Base-by-base conservation (phyloP, 441 rosid genomes). In the Geranium incanum region DNA sequence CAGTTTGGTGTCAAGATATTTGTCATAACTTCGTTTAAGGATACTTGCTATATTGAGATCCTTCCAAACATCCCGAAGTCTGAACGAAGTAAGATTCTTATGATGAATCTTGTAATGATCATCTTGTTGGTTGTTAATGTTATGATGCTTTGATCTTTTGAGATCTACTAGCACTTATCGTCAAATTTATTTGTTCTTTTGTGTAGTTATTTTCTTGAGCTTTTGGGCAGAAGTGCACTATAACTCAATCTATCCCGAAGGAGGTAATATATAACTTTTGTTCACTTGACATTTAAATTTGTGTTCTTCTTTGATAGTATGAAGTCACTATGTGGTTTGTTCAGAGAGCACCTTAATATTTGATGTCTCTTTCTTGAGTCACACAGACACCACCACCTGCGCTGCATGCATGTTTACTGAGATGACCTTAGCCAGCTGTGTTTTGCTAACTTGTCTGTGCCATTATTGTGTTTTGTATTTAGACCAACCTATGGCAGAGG, bases 191-290 rank as follows among this genome's bases (percentile, higher is more conserved):
- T 43, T 43, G 50, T 1, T 6, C 50, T 72, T 66, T 57, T 72
- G 1, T 74, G 78, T 90, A 88, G 98, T 89, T 68, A 87, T 95
- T 75, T 93, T 83, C 81, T 83, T 95, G 84, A 95, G 98, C 81
- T 95, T 95, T 70, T 95, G 97, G 98, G 98, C 97, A 3, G 98
- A 93, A 82, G 99, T 93, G 78, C 99, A 91, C 80, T 93, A 95
- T 84, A 95, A 95, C 74, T 93, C 99, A n/a, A 87, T 93, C 11
- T 91, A 89, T 79, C 95, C 95, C 3, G 86, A 83, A 83, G 99
- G 88, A 93, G 97, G 96, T 93, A 78, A 79, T 28, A 52, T 48
- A 43, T 3, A 4, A n/a, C 43, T 39, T 39, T 5, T 39, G 43
- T 4, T 9, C 19, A 33, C 11, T 37, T 11, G 59, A 33, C 8